Conservation (phyloP, 768 basidiomycete species). For the Mycena galericulata region DNA sequence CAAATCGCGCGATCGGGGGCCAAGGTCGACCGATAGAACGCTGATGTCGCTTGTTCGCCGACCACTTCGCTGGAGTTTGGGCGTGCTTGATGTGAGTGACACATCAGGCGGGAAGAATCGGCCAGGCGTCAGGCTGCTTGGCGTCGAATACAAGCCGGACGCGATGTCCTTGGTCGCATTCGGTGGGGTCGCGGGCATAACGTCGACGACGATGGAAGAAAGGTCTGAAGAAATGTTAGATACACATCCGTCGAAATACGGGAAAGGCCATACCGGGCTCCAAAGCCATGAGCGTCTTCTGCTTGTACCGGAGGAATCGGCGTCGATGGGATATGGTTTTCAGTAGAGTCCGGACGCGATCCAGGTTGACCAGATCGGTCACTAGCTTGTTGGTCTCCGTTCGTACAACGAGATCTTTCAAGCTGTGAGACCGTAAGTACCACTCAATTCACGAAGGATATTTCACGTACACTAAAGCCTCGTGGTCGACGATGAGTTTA, state of each 20-base stretch:
- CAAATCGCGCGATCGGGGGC: conserved; percentile 54
- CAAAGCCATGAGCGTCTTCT: conserved; percentile 47
- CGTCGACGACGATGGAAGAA: conserved; percentile 78
- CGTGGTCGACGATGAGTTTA: conserved; percentile 89
- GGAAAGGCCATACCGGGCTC: conserved; percentile 53
- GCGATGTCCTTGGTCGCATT: conserved; percentile 68
- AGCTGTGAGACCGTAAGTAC: conserved; percentile 54
- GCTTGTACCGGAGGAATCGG: conserved; percentile 69
- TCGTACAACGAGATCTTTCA: conserved; percentile 84
- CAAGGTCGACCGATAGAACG: conserved; percentile 65
- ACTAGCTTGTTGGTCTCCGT: conserved; percentile 85
- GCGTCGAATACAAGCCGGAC: conserved; percentile 50
- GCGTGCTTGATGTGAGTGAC: conserved; percentile 58
- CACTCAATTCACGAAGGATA: not conserved
- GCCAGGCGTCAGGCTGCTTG: conserved; percentile 55
- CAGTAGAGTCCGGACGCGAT: conserved; percentile 86
- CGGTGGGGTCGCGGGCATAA: conserved; percentile 65
- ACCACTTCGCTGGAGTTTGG: conserved; percentile 62
- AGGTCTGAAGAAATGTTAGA: conserved; percentile 61
- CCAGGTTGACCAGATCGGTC: conserved; percentile 85
- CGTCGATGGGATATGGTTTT: conserved; percentile 79
- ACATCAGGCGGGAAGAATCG: conserved; percentile 57
- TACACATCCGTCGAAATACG: too few relatives aligned
- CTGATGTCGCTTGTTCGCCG: conserved; percentile 71
- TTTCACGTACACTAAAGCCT: conserved; percentile 85